phyloP scores from a whole-genome alignment of 257 asterid species.

The Forsythia viridissima region DNA sequence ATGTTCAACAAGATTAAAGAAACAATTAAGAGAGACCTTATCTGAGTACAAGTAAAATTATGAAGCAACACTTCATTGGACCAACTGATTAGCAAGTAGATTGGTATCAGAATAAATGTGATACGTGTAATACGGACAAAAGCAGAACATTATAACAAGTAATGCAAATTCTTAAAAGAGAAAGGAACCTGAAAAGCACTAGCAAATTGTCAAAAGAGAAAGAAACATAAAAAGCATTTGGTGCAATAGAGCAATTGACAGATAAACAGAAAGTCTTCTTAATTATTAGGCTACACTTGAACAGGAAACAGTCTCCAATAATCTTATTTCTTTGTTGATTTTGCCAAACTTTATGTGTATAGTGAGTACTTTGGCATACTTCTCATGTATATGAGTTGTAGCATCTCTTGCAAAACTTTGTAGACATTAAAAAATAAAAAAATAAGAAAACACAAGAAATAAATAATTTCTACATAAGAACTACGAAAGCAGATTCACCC shows the following conservation, averaged over 20 bases:
- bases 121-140: background rate
- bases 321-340: background rate
- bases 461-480: background rate
- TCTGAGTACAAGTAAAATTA: background rate
- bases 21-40: background rate
- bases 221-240: background rate
- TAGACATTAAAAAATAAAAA: background rate
- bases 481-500: background rate
- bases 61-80: background rate
- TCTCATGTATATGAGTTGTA: background rate
- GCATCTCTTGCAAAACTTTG: background rate
- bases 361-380: background rate
- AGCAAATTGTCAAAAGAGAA: background rate
- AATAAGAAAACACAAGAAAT: background rate
- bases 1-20: background rate
- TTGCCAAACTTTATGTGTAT: background rate
- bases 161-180: background rate
- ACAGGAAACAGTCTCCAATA: background rate
- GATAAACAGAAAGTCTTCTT: background rate
- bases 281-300: background rate
- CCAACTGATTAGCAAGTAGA: background rate
- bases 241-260: background rate
- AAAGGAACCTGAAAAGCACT: background rate
- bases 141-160: background rate
- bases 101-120: background rate